These are phyloP conservation scores for Pseudopithomyces chartarum DNA, from an alignment of 2,329 filamentous ascomycete genomes.

Conservation along the genomic window DNA sequence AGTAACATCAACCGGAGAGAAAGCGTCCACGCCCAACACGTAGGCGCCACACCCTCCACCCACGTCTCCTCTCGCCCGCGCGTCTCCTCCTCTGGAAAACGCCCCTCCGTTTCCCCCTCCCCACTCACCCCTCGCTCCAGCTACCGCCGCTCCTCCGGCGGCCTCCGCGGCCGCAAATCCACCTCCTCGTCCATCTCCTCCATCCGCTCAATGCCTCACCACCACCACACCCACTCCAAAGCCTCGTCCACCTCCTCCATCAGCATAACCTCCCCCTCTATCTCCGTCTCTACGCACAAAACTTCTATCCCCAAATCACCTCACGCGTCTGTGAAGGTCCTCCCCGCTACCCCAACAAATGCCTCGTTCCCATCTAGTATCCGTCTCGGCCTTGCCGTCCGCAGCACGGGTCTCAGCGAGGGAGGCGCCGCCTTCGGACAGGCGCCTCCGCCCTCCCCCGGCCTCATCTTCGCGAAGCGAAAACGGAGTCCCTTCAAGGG, in stretches of 20 bases:
- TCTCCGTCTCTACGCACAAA: constrained; percentile 60
- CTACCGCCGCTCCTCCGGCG: constrained; percentile 79
- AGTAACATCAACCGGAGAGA: constrained; percentile 43
- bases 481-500: constrained; percentile 85
- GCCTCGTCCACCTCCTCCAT: constrained; percentile 88
- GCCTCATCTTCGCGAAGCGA: constrained; percentile 78
- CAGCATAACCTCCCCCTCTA: constrained; percentile 59
- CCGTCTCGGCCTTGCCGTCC: constrained; percentile 65
- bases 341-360: constrained; percentile 81
- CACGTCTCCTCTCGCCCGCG: constrained; percentile 49
- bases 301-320: constrained; percentile 79
- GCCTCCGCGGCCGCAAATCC: constrained; percentile 88
- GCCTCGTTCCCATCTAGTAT: constrained; percentile 82
- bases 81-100: constrained; percentile 49
- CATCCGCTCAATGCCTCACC: constrained; percentile 76
- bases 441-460: constrained; percentile 64
- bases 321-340: constrained; percentile 88
- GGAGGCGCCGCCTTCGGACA: constrained; percentile 52
- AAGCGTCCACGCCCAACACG: constrained; percentile 42
- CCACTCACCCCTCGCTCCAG: constrained; percentile 88
- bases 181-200: constrained; percentile 95
- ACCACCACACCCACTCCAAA: constrained; percentile 89
- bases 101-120: constrained; percentile 82
- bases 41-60: constrained; percentile 41
- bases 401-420: constrained; percentile 59